Evolutionary conservation across 2,329 filamentous ascomycete species (phyloP).

Genomic region (Emmonsiellopsis sp.): DNA sequence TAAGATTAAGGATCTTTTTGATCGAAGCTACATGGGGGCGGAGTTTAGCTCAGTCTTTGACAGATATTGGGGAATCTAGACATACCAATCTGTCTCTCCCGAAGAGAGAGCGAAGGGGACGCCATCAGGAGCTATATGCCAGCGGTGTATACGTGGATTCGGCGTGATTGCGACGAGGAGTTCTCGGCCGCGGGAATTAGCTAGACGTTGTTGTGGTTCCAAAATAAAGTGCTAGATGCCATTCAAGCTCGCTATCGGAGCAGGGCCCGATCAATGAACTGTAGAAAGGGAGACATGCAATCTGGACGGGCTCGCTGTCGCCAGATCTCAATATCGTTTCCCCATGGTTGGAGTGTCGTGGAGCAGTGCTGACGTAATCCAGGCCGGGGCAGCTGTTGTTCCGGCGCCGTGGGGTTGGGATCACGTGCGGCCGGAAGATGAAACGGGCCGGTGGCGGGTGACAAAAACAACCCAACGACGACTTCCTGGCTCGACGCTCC

Average conservation of each 20-base stretch:
- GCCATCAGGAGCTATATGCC: constrained; percentile 35
- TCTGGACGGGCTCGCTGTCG: background rate
- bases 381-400: background rate
- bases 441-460: constrained; percentile 4
- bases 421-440: background rate
- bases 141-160: background rate
- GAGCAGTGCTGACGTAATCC: constrained; percentile 1
- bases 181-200: background rate
- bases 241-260: background rate
- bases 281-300: background rate
- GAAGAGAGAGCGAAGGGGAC: constrained; percentile 48
- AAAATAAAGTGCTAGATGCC: background rate
- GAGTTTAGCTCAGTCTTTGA: background rate
- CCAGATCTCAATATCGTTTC: constrained; percentile 3
- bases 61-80: constrained; percentile 5
- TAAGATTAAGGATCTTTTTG: constrained; percentile 91
- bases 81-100: constrained; percentile 64
- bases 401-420: background rate
- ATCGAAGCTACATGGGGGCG: constrained; percentile 58
- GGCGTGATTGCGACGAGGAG: background rate
- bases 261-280: background rate
- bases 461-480: constrained; percentile 4
- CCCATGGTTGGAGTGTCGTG: background rate
- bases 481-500: background rate
- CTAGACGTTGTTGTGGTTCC: background rate